These are phyloP conservation scores for Melanogaster broomeanus DNA, from an alignment of 768 basidiomycete genomes.

Conservation along the genomic window DNA sequence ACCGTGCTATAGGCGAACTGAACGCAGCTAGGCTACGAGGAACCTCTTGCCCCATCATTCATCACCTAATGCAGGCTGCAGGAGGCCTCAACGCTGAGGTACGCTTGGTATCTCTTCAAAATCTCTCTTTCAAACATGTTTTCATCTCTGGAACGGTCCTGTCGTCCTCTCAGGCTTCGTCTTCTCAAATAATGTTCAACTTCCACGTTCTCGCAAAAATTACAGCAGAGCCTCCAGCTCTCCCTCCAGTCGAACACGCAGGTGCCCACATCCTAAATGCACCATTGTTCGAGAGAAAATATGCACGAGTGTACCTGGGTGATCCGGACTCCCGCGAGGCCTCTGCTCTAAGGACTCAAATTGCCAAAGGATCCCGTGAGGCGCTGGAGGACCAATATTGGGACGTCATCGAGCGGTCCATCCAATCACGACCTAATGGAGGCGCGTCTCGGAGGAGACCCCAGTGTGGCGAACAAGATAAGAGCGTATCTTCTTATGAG, in stretches of 20 bases:
- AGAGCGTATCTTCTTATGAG: constrained; percentile 82
- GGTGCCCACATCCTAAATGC: constrained; percentile 82
- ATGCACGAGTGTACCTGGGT: constrained; percentile 72
- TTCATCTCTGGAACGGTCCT: constrained; percentile 4
- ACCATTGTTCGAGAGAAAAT: constrained; percentile 79
- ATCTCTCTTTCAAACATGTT: neutral
- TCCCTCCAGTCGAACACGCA: constrained; percentile 78
- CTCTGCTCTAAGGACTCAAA: constrained; percentile 62
- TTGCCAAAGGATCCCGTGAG: constrained; percentile 74
- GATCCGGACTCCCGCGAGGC: constrained; percentile 69
- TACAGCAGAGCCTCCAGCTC: constrained; percentile 70
- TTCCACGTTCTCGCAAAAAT: constrained; percentile 78
- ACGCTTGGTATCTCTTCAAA: constrained; percentile 8
- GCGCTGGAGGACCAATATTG: constrained; percentile 91
- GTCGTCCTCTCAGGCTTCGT: constrained; percentile 39
- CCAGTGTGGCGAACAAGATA: constrained; percentile 86
- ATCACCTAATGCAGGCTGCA: constrained; percentile 70
- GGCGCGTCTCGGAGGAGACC: constrained; percentile 88
- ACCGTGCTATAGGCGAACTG: constrained; percentile 75
- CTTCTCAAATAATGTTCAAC: constrained; percentile 64
- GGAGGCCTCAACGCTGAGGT: constrained; percentile 60
- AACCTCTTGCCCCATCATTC: constrained; percentile 74
- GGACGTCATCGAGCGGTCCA: constrained; percentile 78
- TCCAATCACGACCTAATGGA: constrained; percentile 82
- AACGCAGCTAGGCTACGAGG: constrained; percentile 73